Conservation (phyloP, 2,329 filamentous ascomycete species). For the Clarireedia hainanense region DNA sequence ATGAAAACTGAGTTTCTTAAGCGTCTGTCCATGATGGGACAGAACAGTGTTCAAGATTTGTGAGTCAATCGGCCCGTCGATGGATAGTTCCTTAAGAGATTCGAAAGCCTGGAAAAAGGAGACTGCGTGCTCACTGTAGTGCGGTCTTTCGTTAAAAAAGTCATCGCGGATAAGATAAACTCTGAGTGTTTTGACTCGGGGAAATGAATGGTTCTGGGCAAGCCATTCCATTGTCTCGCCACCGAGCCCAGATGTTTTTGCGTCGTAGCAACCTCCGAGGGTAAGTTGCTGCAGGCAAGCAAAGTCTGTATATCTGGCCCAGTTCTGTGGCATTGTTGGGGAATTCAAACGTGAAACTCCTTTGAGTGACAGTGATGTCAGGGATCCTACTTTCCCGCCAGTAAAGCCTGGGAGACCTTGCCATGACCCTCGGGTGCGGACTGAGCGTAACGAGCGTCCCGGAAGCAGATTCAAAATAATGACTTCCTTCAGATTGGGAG, state of each 20-base stretch:
- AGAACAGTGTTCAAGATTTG: conserved; percentile 11
- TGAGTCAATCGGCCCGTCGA: conserved; percentile 7
- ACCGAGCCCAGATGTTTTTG: not conserved
- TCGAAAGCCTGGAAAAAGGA: conserved; percentile 6
- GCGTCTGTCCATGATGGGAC: conserved; percentile 6
- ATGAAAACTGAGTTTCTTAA: conserved; percentile 9
- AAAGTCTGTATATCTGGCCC: conserved; percentile 9
- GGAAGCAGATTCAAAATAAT: conserved; percentile 8
- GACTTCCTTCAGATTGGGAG: conserved; percentile 12
- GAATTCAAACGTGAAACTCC: not conserved
- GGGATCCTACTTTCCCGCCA: conserved; percentile 7
- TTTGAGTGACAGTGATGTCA: conserved; percentile 8
- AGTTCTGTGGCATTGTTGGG: conserved; percentile 3
- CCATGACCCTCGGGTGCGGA: conserved; percentile 6
- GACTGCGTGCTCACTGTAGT: conserved; percentile 7
- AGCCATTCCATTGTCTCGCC: conserved; percentile 10
- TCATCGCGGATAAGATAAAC: conserved; percentile 6
- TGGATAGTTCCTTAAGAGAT: conserved; percentile 9
- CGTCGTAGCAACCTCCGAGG: conserved; percentile 5
- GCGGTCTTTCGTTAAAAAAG: not conserved
- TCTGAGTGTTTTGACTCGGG: conserved; percentile 8
- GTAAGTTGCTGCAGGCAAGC: conserved; percentile 4
- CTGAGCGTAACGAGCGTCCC: not conserved
- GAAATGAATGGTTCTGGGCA: conserved; percentile 9
- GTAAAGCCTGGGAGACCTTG: conserved; percentile 13